Base-by-base conservation (phyloP, 306 rosid species). In the Vigna angularis region DNA sequence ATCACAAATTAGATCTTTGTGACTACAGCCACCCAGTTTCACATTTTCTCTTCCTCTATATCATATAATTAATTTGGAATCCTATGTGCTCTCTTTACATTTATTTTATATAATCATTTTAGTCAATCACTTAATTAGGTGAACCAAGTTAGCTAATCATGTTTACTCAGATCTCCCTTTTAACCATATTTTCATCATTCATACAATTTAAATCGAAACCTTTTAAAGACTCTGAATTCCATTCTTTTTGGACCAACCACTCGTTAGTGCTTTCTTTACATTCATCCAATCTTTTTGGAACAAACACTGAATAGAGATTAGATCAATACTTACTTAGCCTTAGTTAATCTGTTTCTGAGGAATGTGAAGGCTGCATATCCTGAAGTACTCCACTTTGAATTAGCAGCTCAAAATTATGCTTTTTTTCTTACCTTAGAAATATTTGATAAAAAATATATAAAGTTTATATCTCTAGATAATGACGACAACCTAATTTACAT, bases 71-170 rank as follows among this genome's bases (percentile, higher is more conserved):
- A 30, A 47, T 81, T 78, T 74, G 93, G 92, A 84, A 88, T 88
- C 92, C 94, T 64, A 88, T 88, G 90, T 84, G 66, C 59, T 71
- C 63, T 87, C 80, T 78, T 89, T 77, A 79, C 62, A 71, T 32
- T 38, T 20, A 63, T 9, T 4, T 42, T 42, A 1, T 2, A 36
- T 42, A 42, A 40, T 40, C 9, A 0, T 40, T 1, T 9, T 7
- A 7, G 2, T 8, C 45, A 42, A 42, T 42, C 0, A 42, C 47
- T 42, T 42, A 9, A 11, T 40, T 40, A 1, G 42, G 9, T 36
- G 9, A 38, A 6, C 36, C 9, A 38, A 7, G 44, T 38, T 38
- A 38, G 10, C 44, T 38, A 38, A 38, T 38, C 9, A 40, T 40
- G 11, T 7, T 40, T 40, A 8, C 0, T 40, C 0, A 40, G 0